Conservation (phyloP, 768 basidiomycete species). For the Omphalotus guepiniiformis region DNA sequence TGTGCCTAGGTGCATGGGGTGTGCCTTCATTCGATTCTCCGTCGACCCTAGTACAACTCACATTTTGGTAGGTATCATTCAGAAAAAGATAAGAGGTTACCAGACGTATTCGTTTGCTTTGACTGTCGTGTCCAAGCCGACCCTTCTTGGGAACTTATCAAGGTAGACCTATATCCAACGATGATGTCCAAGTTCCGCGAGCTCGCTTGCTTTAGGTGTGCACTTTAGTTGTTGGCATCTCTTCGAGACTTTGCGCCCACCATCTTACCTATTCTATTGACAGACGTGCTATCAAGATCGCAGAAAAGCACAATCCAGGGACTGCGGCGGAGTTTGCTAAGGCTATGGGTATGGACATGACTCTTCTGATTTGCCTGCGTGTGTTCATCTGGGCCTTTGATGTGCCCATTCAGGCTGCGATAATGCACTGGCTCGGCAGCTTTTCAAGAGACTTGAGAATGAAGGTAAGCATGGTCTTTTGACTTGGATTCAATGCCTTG, state of each 20-base stretch:
- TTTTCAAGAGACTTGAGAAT: slow-evolving; percentile 64
- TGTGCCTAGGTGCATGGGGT: slow-evolving; percentile 38
- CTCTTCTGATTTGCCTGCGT: not conserved
- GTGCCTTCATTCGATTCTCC: no score
- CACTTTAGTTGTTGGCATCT: not conserved
- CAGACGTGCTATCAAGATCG: slow-evolving; percentile 65
- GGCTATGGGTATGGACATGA: slow-evolving; percentile 44
- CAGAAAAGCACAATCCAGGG: slow-evolving; percentile 43
- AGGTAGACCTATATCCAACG: slow-evolving; percentile 48
- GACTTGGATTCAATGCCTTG: not conserved
- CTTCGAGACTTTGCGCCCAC: not conserved
- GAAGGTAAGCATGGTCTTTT: slow-evolving; percentile 44
- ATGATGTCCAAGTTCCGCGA: slow-evolving; percentile 65
- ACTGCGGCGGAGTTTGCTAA: slow-evolving; percentile 52
- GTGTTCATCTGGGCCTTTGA: not conserved
- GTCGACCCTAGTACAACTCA: no score
- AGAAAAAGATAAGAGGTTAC: slow-evolving; percentile 51
- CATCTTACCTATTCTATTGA: not conserved
- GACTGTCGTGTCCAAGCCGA: slow-evolving; percentile 70
- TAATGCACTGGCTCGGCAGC: slow-evolving; percentile 49
- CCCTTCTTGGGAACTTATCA: slow-evolving; percentile 66
- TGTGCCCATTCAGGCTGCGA: slow-evolving; percentile 40
- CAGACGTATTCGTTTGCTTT: slow-evolving; percentile 63
- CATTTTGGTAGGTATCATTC: no score
- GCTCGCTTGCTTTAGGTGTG: slow-evolving; percentile 66